These are phyloP conservation scores for Taiozyma sp. DNA, from an alignment of 1,139 yeast genomes.

Conservation along the genomic window DNA sequence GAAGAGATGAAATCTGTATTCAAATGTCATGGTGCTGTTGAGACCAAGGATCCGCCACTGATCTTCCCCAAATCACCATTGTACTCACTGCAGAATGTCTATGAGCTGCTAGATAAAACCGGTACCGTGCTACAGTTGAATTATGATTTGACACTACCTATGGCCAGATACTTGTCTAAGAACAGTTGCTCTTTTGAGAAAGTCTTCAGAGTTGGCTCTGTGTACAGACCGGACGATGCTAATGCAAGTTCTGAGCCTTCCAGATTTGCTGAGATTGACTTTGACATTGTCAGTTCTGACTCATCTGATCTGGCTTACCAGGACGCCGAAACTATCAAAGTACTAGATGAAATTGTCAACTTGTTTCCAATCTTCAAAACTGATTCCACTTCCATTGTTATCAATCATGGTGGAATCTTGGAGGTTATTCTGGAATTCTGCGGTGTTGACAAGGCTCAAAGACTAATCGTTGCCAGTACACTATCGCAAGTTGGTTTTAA, in stretches of 20 bases:
- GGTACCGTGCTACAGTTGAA: constrained; percentile 89
- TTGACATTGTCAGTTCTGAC: constrained; percentile 68
- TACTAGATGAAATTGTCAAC: constrained; percentile 67
- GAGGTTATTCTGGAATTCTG: constrained; percentile 76
- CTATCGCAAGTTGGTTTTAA: constrained; percentile 76
- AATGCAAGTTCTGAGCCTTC: constrained; percentile 67
- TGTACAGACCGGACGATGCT: constrained; percentile 61
- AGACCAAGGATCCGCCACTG: constrained; percentile 54
- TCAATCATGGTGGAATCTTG: constrained; percentile 79
- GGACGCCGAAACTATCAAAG: constrained; percentile 86
- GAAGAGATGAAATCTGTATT: constrained; percentile 58
- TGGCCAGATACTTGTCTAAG: constrained; percentile 79
- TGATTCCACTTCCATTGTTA: constrained; percentile 49
- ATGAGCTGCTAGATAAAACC: constrained; percentile 76
- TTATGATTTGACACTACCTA: constrained; percentile 83
- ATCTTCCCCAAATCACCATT: constrained; percentile 80
- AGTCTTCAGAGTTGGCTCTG: constrained; percentile 72
- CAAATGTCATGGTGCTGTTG: constrained; percentile 81
- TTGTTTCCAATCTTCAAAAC: constrained; percentile 61
- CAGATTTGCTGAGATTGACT: constrained; percentile 76
- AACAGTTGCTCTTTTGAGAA: constrained; percentile 52
- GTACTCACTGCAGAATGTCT: constrained; percentile 60
- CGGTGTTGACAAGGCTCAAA: constrained; percentile 67
- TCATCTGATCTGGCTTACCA: constrained; percentile 43
- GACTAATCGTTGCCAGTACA: constrained; percentile 61